phyloP scores from a whole-genome alignment of 352 stramenopile genomes.

The Globisporangium paddicum region DNA sequence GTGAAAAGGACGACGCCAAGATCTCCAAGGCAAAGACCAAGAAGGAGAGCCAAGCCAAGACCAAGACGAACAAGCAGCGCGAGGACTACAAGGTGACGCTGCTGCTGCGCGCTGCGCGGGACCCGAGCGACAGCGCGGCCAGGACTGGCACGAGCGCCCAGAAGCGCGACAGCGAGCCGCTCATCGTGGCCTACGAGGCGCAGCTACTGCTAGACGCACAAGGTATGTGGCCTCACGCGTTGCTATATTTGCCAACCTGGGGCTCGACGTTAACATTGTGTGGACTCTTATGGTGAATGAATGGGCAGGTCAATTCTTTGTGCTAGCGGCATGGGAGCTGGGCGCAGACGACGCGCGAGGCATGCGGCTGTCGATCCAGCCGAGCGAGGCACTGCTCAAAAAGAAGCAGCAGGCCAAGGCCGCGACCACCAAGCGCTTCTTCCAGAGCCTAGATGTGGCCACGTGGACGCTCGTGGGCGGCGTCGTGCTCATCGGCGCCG shows the following conservation, averaged over 20 bases:
- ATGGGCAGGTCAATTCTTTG: slow-evolving; percentile 40
- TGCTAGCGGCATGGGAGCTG: slow-evolving; percentile 62
- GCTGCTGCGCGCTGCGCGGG: slow-evolving; percentile 31
- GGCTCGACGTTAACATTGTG: too few relatives aligned
- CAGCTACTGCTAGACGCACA: slow-evolving; percentile 20
- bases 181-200: slow-evolving; percentile 25
- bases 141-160: slow-evolving; percentile 24
- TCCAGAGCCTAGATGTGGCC: slow-evolving; percentile 7
- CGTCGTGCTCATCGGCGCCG: slow-evolving; percentile 38
- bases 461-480: slow-evolving; percentile 45
- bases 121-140: slow-evolving; percentile 11
- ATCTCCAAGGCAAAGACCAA: neutral
- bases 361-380: slow-evolving; percentile 44
- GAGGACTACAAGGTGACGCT: slow-evolving; percentile 43
- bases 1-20: slow-evolving; percentile 27
- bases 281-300: neutral
- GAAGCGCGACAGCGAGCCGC: slow-evolving; percentile 15
- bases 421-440: neutral
- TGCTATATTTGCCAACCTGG: too few relatives aligned
- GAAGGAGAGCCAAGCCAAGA: slow-evolving; percentile 15
- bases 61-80: slow-evolving; percentile 15
- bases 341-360: slow-evolving; percentile 22
- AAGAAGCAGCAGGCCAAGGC: slow-evolving; percentile 12
- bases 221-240: slow-evolving; percentile 17
- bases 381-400: slow-evolving; percentile 9